Evolutionary conservation across 192 early-diverging fungal species (phyloP).

Genomic region (Polychytrium aggregatum): DNA sequence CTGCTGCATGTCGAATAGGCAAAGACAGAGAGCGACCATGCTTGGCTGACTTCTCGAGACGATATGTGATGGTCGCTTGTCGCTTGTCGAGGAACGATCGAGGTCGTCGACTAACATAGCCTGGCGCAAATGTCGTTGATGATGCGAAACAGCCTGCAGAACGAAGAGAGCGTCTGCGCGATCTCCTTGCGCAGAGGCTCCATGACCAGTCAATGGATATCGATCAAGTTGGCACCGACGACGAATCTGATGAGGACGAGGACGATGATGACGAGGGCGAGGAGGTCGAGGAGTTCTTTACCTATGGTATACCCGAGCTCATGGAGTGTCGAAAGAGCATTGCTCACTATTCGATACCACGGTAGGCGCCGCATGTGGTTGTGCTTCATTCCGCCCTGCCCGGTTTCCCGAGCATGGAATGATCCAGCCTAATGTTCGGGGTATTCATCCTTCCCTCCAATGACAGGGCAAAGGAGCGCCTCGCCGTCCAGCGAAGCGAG

Average conservation of each 20-base stretch:
- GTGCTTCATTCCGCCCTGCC: not conserved
- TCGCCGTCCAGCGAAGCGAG: conserved; percentile 56
- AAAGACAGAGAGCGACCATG: not conserved
- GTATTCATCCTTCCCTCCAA: conserved; percentile 1
- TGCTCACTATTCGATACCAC: conserved; percentile 57
- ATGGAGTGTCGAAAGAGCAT: conserved; percentile 59
- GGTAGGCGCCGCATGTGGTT: conserved; percentile 20
- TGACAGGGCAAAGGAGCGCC: conserved; percentile 49
- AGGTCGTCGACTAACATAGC: conserved; percentile 2
- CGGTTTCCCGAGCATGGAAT: not conserved
- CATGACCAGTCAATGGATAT: conserved; percentile 20
- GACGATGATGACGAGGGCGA: conserved; percentile 48
- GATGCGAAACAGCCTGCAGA: conserved; percentile 48
- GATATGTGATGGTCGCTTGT: not conserved
- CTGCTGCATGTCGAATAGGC: not conserved
- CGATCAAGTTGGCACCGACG: conserved; percentile 25
- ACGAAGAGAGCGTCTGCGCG: conserved; percentile 69
- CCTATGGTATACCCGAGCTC: conserved; percentile 61
- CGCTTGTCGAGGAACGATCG: not conserved
- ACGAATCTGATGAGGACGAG: conserved; percentile 30
- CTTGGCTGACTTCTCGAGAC: not conserved
- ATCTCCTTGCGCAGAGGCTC: conserved; percentile 50
- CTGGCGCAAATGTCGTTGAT: not conserved
- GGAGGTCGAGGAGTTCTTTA: conserved; percentile 46
- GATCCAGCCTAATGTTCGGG: not conserved